Evolutionary conservation across 2,329 filamentous ascomycete genomes (phyloP).

Genomic region (Diaporthe amygdali): DNA sequence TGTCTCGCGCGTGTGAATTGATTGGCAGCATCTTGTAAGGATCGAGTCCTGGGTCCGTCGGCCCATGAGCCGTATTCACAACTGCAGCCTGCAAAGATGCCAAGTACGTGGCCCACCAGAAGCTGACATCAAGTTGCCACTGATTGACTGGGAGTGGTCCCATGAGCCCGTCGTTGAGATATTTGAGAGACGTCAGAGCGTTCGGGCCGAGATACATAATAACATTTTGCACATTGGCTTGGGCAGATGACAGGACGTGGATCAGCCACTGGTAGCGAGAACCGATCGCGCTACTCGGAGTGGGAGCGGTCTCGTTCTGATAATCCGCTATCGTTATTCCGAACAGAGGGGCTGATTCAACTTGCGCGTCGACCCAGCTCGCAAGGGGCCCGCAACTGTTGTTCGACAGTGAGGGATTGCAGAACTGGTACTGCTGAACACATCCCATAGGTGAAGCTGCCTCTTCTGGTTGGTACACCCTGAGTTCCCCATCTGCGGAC

Average conservation of each 20-base stretch:
- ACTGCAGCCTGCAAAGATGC: constrained; percentile 7
- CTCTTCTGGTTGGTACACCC: constrained; percentile 8
- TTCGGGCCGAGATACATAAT: not conserved
- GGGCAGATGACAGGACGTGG: accelerated
- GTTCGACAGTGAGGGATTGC: not conserved
- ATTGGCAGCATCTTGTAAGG: not conserved
- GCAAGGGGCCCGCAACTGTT: not conserved
- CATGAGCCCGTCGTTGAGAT: not conserved
- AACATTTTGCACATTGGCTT: accelerated
- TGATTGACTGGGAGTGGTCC: constrained; percentile 20
- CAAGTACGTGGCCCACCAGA: constrained; percentile 22
- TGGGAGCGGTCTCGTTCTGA: accelerated
- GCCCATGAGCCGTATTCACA: not conserved
- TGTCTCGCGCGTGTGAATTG: not conserved
- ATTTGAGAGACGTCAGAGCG: not conserved
- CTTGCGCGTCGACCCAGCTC: not conserved
- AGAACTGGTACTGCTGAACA: constrained; percentile 12
- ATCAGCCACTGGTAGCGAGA: not conserved
- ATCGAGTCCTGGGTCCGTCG: not conserved
- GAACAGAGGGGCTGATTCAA: not conserved
- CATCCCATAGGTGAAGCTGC: constrained; percentile 24
- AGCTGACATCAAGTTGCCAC: constrained; percentile 27
- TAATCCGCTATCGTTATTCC: not conserved
- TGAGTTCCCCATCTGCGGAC: accelerated
- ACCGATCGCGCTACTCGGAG: not conserved